Percentiles rank a stretch among this genome's conserved stretches.
Conservation (phyloP, 2,329 filamentous ascomycete species). For the Pseudogymnoascus destructans region DNA sequence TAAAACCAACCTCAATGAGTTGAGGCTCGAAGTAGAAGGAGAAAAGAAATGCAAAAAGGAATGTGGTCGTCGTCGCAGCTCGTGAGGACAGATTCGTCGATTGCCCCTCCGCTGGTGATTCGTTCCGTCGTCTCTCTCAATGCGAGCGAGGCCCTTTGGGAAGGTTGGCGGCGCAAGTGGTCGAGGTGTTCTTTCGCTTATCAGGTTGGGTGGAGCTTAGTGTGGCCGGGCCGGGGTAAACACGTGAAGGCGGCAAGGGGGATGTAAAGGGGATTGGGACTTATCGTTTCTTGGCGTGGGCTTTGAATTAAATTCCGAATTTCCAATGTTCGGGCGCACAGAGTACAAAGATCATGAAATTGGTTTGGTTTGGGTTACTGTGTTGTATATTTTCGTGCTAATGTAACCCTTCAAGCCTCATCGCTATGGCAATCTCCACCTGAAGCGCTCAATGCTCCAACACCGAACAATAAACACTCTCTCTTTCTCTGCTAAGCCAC, state of each 20-base stretch:
- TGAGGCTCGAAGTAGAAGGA: background rate
- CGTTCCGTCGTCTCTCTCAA: background rate
- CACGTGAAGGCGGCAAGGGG: background rate
- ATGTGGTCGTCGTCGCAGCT: background rate
- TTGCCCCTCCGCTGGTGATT: background rate
- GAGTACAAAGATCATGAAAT: background rate
- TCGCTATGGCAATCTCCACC: background rate
- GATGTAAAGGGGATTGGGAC: background rate
- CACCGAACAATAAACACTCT: background rate
- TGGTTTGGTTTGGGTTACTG: background rate
- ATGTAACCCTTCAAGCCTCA: background rate
- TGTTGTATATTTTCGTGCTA: background rate
- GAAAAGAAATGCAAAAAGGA: background rate
- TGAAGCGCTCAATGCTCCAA: background rate
- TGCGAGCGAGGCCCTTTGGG: background rate
- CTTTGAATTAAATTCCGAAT: background rate
- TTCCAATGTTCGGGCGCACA: background rate
- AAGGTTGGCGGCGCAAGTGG: background rate
- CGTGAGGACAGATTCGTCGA: background rate
- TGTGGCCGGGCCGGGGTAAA: background rate
- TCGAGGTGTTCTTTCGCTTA: constrained; percentile 2
- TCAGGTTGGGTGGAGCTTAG: background rate
- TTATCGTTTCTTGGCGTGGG: background rate
- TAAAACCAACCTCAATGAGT: background rate
- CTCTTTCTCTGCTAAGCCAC: no score